Evolutionary conservation across 1,139 yeast species (phyloP), one percentile per base, ranked within the genome.

Genomic region (Hansenula lynferdii): DNA sequence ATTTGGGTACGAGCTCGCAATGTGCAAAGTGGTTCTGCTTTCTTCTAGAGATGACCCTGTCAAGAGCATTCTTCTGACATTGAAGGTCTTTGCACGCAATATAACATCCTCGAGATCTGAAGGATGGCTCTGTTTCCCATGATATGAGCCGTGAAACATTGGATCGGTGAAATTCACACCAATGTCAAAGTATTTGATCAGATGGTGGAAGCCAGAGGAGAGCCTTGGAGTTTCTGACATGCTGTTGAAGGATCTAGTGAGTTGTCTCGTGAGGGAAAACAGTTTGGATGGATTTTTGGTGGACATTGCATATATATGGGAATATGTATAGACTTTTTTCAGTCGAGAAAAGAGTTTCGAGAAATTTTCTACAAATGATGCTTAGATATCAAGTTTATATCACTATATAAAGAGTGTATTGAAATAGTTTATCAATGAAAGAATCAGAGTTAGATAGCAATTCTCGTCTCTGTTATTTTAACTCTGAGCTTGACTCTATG

Each of bases 401-500:
- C 28, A 42, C 49, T 46, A 43, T 45, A 47, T 39, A 40, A 38
- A 19, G 16, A 21, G 11, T 14, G 16, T n/a, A 7, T 12, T 20
- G 12, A 23, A 11, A 28, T 3, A 19, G n/a, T 35, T 34, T 40
- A 15, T 12, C 30, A 28, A 16, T 26, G 19, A 6, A 20, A 19
- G 18, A 43, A 32, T 49, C 51, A 48, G 53, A 43, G 42, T 36
- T 15, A 14, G 30, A 38, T 41, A 58, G 77, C 75, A 66, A 70
- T 58, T 70, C 75, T 70, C 76, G 67, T 69, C 74, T 61, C 58
- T 49, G 70, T 47, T 51, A 50, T 52, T 51, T 55, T 52, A 56
- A 60, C 83, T 82, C 87, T 72, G 94, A 84, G 94, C 94, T 84
- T 84, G 94, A 84, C 94, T 84, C 94, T 82, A 82, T 80, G 87